phyloP scores from a whole-genome alignment of 495 filamentous ascomycete species.

The Aspergillus sparsus region DNA sequence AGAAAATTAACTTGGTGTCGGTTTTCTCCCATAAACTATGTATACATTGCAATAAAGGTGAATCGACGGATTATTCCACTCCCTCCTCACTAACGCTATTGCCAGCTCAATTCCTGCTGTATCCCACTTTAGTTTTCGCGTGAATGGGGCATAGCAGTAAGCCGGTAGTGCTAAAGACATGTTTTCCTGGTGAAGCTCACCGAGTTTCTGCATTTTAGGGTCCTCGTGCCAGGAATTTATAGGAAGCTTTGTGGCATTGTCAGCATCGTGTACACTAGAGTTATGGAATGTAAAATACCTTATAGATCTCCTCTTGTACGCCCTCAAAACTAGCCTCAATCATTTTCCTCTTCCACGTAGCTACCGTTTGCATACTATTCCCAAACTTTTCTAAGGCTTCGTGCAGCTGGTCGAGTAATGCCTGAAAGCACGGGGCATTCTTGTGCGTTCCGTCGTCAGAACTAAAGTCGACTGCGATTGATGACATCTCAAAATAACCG shows the following conservation, averaged over 20 bases:
- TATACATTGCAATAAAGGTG: slow-evolving; percentile 47
- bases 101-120: slow-evolving; percentile 54
- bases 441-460: slow-evolving; percentile 56
- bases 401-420: slow-evolving; percentile 36
- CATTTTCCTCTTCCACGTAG: slow-evolving; percentile 47
- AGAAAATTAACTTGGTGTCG: no score
- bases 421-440: slow-evolving; percentile 34
- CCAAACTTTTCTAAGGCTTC: slow-evolving; percentile 35
- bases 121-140: slow-evolving; percentile 54
- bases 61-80: slow-evolving; percentile 50
- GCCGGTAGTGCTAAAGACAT: slow-evolving; percentile 51
- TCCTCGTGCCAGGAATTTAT: slow-evolving; percentile 56
- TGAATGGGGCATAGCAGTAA: slow-evolving; percentile 55
- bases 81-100: slow-evolving; percentile 53
- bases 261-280: neutral
- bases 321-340: slow-evolving; percentile 57
- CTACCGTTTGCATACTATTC: slow-evolving; percentile 37
- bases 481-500: slow-evolving; percentile 62
- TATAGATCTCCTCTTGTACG: slow-evolving; percentile 48
- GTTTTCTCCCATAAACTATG: slow-evolving; percentile 43
- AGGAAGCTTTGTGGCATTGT: slow-evolving; percentile 26
- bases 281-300: slow-evolving; percentile 28
- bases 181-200: slow-evolving; percentile 47
- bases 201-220: slow-evolving; percentile 50
- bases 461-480: slow-evolving; percentile 50